phyloP scores from a whole-genome alignment of 192 early-diverging fungal species.

The Coemansia sp. region DNA sequence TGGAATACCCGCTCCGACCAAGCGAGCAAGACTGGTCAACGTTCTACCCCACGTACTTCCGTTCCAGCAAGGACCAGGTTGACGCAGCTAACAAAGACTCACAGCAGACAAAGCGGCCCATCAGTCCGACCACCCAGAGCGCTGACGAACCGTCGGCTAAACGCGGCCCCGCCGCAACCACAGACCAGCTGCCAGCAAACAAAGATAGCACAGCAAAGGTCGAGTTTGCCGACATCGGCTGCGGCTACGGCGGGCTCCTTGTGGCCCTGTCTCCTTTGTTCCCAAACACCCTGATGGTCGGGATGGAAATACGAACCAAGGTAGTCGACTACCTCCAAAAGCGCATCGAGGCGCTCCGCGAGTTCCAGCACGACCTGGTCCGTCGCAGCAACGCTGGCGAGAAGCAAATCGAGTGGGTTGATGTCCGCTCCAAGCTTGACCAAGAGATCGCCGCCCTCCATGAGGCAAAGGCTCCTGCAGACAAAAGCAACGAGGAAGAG shows the following conservation, averaged over 20 bases:
- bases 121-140: conserved; percentile 11
- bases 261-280: conserved; percentile 86
- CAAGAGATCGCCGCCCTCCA: conserved; percentile 31
- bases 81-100: neutral
- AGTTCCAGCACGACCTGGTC: conserved; percentile 55
- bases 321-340: conserved; percentile 91
- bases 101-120: conserved; percentile 17
- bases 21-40: conserved; percentile 85
- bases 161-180: conserved; percentile 23
- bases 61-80: neutral
- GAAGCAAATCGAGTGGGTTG: conserved; percentile 41
- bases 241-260: conserved; percentile 94
- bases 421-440: conserved; percentile 46
- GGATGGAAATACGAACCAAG: conserved; percentile 98
- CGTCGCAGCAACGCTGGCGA: neutral
- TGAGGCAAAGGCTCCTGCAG: conserved; percentile 7
- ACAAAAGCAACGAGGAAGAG: neutral
- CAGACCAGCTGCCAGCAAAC: neutral
- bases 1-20: conserved; percentile 85
- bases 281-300: conserved; percentile 90
- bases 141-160: conserved; percentile 13
- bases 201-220: conserved; percentile 49
- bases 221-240: conserved; percentile 98
- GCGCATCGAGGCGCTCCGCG: conserved; percentile 82
- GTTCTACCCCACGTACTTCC: conserved; percentile 75